Evolutionary conservation across 331 rosid genomes (phyloP), one percentile per base, ranked within the genome.

Genomic region (Dryas integrifolia): DNA sequence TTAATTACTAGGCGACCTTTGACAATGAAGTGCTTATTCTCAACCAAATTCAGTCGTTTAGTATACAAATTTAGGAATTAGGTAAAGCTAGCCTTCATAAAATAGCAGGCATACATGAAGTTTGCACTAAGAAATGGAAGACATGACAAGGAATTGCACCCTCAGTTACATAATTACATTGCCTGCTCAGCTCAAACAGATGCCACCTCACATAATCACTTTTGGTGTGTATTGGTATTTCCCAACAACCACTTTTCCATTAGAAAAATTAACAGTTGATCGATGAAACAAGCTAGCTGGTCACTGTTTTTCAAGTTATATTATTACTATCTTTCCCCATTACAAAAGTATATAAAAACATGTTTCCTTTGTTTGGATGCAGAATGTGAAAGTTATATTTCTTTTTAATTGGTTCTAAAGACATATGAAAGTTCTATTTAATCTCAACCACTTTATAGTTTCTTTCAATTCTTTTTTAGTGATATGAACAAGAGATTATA

Each of bases 221-320:
- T 81, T 55, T 6, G 46, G 39, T 11, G 15, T 79, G 81, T 77
- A 67, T 70, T 80, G 77, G 73, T 57, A 74, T 85, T 76, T 59
- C 57, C 77, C 81, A 69, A 67, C 80, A 56, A 67, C 26, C 63
- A 16, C 73, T 47, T 68, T 68, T 50, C 52, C 73, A 61, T 53
- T 44, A 66, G 21, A n/a, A 46, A 72, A 63, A 56, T 14, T 7
- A 73, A 10, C 30, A 35, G 18, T 75, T 56, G 21, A 30, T 30
- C 35, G 35, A 30, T 45, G 69, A 67, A 46, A 11, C 70, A 62
- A 14, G 66, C 68, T 30, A 30, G 66, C 68, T 30, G 3, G 35
- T 30, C 8, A 72, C 45, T 45, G 48, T 70, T 68, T 52, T 64
- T 26, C 35, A 30, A 24, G 60, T 39, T 49, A 16, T 24, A 24